Evolutionary conservation across 129 eudicot genomes (phyloP), one percentile per base, ranked within the genome.

Genomic region (Heracleum sosnowskyi): DNA sequence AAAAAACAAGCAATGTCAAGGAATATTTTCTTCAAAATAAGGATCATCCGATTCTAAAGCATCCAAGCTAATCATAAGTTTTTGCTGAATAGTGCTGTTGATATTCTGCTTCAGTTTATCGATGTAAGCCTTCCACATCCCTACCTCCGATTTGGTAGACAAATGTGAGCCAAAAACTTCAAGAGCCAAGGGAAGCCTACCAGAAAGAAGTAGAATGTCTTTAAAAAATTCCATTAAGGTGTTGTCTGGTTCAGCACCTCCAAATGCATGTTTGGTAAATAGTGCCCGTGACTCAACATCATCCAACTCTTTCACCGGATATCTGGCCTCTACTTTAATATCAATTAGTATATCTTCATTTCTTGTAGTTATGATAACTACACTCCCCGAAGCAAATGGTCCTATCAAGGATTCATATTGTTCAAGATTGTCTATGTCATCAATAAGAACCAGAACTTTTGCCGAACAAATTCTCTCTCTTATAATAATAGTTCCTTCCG

Each of bases 1-100:
- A 78, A 63, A 55, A 83, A 73, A 49, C 82, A 83, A 34, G 86
- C 86, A 83, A 83, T 64, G 73, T 79, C 78, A 13, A 83, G 40
- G 40, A 83, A 83, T 18, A 46, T 78, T 1, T 74, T 17, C 41
- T 45, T 62, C 28, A 26, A 28, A 31, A 73, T 74, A n/a, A 35
- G 7, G 4, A 3, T 15, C 41, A 7, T 13, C 4, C 53, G 20
- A 0, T 46, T 55, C 64, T 37, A 37, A 37, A 0, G 41, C 41
- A 37, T 37, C 41, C 41, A 37, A 37, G 41, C 41, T 37, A 37
- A n/a, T n/a, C n/a, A n/a, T n/a, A n/a, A n/a, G n/a, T n/a, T n/a
- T n/a, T n/a, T n/a, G n/a, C n/a, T n/a, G 4, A 5, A 37, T 5
- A 49, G 20, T 5, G n/a, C 6, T 3, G 6, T 16, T 17, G 1